These are phyloP conservation scores for Elaphomyces granulatus DNA, from an alignment of 495 filamentous ascomycete genomes.

Conservation along the genomic window DNA sequence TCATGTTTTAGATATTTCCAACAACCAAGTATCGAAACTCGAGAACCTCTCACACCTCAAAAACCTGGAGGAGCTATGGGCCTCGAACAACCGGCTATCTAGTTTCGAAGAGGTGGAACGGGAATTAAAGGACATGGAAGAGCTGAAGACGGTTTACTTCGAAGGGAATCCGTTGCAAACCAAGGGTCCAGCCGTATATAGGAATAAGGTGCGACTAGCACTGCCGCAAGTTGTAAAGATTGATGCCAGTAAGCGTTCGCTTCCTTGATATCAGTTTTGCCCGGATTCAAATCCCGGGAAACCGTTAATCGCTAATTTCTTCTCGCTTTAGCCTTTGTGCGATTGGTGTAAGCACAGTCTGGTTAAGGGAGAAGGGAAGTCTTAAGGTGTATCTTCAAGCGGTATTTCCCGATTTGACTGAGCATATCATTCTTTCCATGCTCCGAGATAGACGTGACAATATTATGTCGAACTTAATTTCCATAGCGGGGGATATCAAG, in stretches of 20 bases:
- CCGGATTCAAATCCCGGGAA: too few relatives aligned
- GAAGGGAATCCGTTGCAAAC: conserved; percentile 88
- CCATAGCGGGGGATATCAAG: too few relatives aligned
- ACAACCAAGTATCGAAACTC: conserved; percentile 69
- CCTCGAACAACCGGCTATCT: conserved; percentile 68
- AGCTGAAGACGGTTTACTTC: conserved; percentile 87
- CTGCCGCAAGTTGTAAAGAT: conserved; percentile 83
- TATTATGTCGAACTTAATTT: too few relatives aligned
- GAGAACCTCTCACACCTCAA: conserved; percentile 52
- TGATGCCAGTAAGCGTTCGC: conserved; percentile 77
- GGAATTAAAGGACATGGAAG: conserved; percentile 60
- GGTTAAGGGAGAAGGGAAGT: too few relatives aligned
- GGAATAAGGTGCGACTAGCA: conserved; percentile 82
- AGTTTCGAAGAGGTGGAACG: conserved; percentile 75
- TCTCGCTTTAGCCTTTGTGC: conserved; percentile 18
- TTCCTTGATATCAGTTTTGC: too few relatives aligned
- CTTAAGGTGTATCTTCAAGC: too few relatives aligned
- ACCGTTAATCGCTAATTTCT: neutral
- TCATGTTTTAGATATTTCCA: conserved; percentile 74
- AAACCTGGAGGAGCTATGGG: conserved; percentile 84
- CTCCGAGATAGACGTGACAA: too few relatives aligned
- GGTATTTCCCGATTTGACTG: too few relatives aligned
- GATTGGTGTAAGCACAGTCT: conserved; percentile 3
- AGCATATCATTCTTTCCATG: too few relatives aligned
- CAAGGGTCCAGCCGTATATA: conserved; percentile 58